Percentiles rank a stretch among this genome's conserved stretches.
These are phyloP conservation scores for Beta corolliflora DNA, from an alignment of 179 eudicot genomes.

Conservation along the genomic window DNA sequence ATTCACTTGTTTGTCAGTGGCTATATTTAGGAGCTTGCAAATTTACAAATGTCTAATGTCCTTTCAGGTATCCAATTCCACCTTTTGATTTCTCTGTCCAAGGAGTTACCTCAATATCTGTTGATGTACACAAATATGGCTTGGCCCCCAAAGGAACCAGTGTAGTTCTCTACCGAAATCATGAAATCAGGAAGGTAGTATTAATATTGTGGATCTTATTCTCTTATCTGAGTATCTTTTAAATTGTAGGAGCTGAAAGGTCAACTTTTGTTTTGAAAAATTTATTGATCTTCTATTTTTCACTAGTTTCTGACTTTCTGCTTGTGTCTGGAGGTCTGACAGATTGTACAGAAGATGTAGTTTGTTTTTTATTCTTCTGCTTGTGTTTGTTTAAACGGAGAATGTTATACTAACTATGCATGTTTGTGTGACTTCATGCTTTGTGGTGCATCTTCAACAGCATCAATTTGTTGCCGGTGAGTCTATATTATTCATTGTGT, in stretches of 20 bases:
- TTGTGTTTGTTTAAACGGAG: background rate
- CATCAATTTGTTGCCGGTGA: slow-evolving; percentile 99
- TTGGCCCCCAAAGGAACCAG: slow-evolving; percentile 99
- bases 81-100: slow-evolving; percentile 85
- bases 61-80: slow-evolving; percentile 80
- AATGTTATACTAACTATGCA: slow-evolving; percentile 30
- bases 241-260: background rate
- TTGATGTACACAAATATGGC: slow-evolving; percentile 98
- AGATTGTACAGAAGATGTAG: background rate
- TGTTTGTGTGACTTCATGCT: slow-evolving; percentile 28
- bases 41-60: background rate
- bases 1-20: background rate
- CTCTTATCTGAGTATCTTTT: background rate
- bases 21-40: slow-evolving; percentile 6
- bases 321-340: background rate
- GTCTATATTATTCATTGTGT: slow-evolving; percentile 30
- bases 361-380: background rate
- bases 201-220: slow-evolving; percentile 2
- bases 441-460: slow-evolving; percentile 46
- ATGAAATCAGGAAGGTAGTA: slow-evolving; percentile 86
- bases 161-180: slow-evolving; percentile 82
- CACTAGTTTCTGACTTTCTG: background rate
- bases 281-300: background rate
- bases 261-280: background rate
- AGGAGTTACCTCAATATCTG: slow-evolving; percentile 96